Conservation (phyloP, 768 basidiomycete genomes). For the Exsudoporus frostii region DNA sequence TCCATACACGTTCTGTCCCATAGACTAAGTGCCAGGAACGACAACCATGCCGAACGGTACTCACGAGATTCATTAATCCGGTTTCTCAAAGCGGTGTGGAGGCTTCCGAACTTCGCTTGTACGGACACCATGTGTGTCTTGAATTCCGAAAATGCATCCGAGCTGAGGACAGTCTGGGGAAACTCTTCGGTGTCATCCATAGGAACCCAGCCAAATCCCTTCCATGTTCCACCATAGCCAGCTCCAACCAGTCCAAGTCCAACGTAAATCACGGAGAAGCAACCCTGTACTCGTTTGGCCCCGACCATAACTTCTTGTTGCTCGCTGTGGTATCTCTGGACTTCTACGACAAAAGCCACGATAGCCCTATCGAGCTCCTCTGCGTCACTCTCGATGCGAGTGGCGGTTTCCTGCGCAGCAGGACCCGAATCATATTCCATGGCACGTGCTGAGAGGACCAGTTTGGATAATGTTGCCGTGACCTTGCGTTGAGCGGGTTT, state of each 20-base stretch:
- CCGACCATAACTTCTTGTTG: conserved; percentile 21
- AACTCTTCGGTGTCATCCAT: conserved; percentile 46
- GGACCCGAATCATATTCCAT: conserved; percentile 77
- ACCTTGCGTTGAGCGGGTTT: conserved; percentile 84
- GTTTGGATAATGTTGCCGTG: conserved; percentile 83
- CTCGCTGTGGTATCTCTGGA: conserved; percentile 53
- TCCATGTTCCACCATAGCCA: conserved; percentile 74
- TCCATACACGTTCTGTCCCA: conserved; percentile 29
- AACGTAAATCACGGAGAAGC: conserved; percentile 58
- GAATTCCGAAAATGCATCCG: conserved; percentile 55
- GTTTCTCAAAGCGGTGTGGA: conserved; percentile 24
- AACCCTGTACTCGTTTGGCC: conserved; percentile 57
- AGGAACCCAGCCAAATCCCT: conserved; percentile 79
- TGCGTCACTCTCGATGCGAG: conserved; percentile 72
- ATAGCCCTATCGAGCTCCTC: conserved; percentile 74
- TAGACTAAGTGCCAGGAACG: conserved; percentile 1
- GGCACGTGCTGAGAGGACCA: conserved; percentile 88
- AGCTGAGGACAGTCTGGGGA: conserved; percentile 46
- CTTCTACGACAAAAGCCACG: conserved; percentile 62
- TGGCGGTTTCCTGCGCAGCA: conserved; percentile 56
- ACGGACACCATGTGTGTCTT: conserved; percentile 44
- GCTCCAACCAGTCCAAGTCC: conserved; percentile 81
- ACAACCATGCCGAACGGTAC: not conserved
- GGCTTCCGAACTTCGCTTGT: conserved; percentile 46
- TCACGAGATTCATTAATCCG: conserved; percentile 24